Evolutionary conservation across 2,329 filamentous ascomycete genomes (phyloP), one percentile per base, ranked within the genome.

Genomic region (Xylaria multiplex): DNA sequence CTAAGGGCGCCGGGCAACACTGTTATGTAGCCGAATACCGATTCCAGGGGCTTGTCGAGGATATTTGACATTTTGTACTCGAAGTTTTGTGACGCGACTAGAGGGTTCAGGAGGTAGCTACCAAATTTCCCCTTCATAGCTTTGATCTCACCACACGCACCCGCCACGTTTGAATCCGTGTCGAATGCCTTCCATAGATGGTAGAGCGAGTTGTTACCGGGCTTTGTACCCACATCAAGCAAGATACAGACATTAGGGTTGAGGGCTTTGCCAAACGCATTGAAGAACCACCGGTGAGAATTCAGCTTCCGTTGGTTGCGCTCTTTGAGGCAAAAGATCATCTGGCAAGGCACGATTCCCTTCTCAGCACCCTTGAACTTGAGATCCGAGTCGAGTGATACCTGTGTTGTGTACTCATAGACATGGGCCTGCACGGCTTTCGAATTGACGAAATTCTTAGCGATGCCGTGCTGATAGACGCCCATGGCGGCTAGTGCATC

Each of bases 51-150:
- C 82, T 99, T 99, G 79, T 99, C 96, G 50, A 99, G 86, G 76
- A 99, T 99, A 76, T 99, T 99, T 79, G 93, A 97, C 91, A 99
- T 97, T 86, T 99, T 99, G 86, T 99, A 99, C 82, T 99, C 96
- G 74, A 99, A 99, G 77, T 99, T 99, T 76, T 99, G 96, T 0
- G 94, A 94, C 2, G 96, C 96, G 24, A 99, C 92, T 4, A 99
- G 86, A 0, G 96, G 96, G 75, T 98, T 99, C 71, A 97, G 78
- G 42, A 99, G 86, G 74, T 96, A 93, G 79, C 92, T 95, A 70
- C 95, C 94, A 64, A 86, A 89, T 3, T 88, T 88, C 30, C 90
- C 91, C 81, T 98, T 84, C 94, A 98, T 97, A 71, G 95, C 95
- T 81, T 99, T 98, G 84, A 99, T 99, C 79, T 99, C 96, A 80